phyloP scores from a whole-genome alignment of 108 stramenopile species.

The Pseudonitzschia pungens region DNA sequence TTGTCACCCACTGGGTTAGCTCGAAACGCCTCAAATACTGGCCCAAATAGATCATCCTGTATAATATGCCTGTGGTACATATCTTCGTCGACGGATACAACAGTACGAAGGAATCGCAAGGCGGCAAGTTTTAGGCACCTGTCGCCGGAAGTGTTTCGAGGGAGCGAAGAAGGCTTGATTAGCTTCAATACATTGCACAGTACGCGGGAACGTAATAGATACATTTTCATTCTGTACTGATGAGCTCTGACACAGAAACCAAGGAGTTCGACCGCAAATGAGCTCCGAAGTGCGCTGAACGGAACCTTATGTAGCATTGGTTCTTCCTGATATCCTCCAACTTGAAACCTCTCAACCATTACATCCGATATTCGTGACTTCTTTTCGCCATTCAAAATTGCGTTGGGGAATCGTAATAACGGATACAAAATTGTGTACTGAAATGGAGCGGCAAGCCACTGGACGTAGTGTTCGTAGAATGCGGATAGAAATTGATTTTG shows the following conservation, averaged over 20 bases:
- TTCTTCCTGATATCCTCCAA: slow-evolving; percentile 42
- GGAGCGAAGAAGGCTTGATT: slow-evolving; percentile 22
- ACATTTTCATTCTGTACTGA: slow-evolving; percentile 82
- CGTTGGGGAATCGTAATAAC: slow-evolving; percentile 35
- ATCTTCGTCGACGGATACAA: slow-evolving; percentile 85
- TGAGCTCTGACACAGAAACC: slow-evolving; percentile 87
- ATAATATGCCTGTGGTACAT: slow-evolving; percentile 88
- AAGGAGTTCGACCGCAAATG: slow-evolving; percentile 82
- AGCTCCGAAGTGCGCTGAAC: slow-evolving; percentile 61
- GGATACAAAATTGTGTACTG: slow-evolving; percentile 70
- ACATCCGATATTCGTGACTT: slow-evolving; percentile 28
- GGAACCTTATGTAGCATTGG: slow-evolving; percentile 43
- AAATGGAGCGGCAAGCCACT: slow-evolving; percentile 83
- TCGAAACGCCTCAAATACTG: slow-evolving; percentile 83
- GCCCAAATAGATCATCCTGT: slow-evolving; percentile 82
- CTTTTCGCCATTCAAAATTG: slow-evolving; percentile 13
- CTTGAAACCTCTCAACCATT: slow-evolving; percentile 39
- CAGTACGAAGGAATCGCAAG: slow-evolving; percentile 73
- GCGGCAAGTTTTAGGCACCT: slow-evolving; percentile 78
- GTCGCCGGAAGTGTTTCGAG: slow-evolving; percentile 42
- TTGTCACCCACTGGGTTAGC: slow-evolving; percentile 82
- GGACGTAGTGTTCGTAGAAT: slow-evolving; percentile 82
- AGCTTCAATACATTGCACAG: slow-evolving; percentile 67
- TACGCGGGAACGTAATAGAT: slow-evolving; percentile 69
- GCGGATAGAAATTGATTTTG: slow-evolving; percentile 77